Evolutionary conservation across 2,329 filamentous ascomycete species (phyloP).

Genomic region (Claviceps monticola): DNA sequence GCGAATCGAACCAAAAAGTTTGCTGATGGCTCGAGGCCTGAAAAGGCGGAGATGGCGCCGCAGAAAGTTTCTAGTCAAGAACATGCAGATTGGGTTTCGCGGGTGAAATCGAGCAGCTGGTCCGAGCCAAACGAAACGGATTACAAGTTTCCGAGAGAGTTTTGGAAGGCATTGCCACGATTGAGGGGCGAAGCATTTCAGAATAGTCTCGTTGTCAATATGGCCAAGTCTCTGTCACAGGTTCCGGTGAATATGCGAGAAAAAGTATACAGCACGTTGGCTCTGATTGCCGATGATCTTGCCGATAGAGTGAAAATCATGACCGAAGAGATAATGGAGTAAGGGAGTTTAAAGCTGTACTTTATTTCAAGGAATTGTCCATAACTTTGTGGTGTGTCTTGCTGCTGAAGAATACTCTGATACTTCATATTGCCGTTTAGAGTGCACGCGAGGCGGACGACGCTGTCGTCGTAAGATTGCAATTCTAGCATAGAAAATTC

Average conservation of each 20-base stretch:
- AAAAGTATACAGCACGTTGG: not conserved
- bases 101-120: not conserved
- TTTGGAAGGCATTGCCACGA: not conserved
- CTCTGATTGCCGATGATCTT: not conserved
- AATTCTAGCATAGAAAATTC: too few species aligned
- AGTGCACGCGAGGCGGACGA: too few species aligned
- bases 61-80: not conserved
- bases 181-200: slow-evolving; percentile 1
- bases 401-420: too few species aligned
- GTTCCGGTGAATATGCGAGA: not conserved
- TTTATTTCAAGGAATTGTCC: too few species aligned
- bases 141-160: not conserved
- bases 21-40: not conserved
- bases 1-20: not conserved
- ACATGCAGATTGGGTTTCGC: not conserved
- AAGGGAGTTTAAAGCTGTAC: not conserved
- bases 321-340: not conserved
- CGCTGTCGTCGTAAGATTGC: too few species aligned
- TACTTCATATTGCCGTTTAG: too few species aligned
- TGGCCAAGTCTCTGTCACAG: not conserved
- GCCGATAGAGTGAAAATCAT: not conserved
- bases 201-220: not conserved
- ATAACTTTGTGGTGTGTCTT: too few species aligned
- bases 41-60: not conserved
- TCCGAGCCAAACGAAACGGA: not conserved